These are phyloP conservation scores for Erigeron canadensis DNA, from an alignment of 129 eudicot species.

Conservation along the genomic window DNA sequence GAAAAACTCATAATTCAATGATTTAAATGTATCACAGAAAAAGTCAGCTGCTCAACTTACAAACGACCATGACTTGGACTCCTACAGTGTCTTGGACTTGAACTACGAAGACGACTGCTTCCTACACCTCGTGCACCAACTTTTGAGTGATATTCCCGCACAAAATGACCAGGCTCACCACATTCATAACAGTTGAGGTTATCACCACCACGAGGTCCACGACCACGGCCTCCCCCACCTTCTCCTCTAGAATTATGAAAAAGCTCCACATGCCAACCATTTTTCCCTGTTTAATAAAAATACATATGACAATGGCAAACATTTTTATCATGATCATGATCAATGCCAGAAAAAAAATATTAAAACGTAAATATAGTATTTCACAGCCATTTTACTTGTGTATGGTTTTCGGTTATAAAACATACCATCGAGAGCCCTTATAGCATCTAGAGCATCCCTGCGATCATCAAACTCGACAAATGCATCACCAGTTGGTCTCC, in stretches of 20 bases:
- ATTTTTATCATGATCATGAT: background rate
- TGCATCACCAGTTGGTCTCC: constrained; percentile 83
- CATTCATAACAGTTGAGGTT: constrained; percentile 69
- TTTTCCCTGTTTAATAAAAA: constrained; percentile 45
- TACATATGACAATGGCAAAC: background rate
- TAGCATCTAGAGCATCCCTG: constrained; percentile 73
- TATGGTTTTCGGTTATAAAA: background rate
- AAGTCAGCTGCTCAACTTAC: constrained; percentile 21
- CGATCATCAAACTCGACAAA: constrained; percentile 73
- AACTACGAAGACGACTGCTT: constrained; percentile 65
- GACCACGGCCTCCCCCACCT: constrained; percentile 56
- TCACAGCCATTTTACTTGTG: no score
- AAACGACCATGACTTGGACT: constrained; percentile 74
- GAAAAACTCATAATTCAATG: background rate
- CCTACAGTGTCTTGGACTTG: constrained; percentile 60
- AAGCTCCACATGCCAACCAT: constrained; percentile 79
- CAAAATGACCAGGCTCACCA: constrained; percentile 83
- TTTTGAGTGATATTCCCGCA: constrained; percentile 64
- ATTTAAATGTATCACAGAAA: background rate
- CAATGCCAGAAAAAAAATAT: background rate
- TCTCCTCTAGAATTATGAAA: constrained; percentile 61
- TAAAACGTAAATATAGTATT: background rate
- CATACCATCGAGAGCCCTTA: constrained; percentile 61
- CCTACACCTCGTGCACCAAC: constrained; percentile 61
- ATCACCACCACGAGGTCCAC: constrained; percentile 53